These are phyloP conservation scores for Schizochytrium sp. DNA, from an alignment of 108 stramenopile species.

Conservation along the genomic window DNA sequence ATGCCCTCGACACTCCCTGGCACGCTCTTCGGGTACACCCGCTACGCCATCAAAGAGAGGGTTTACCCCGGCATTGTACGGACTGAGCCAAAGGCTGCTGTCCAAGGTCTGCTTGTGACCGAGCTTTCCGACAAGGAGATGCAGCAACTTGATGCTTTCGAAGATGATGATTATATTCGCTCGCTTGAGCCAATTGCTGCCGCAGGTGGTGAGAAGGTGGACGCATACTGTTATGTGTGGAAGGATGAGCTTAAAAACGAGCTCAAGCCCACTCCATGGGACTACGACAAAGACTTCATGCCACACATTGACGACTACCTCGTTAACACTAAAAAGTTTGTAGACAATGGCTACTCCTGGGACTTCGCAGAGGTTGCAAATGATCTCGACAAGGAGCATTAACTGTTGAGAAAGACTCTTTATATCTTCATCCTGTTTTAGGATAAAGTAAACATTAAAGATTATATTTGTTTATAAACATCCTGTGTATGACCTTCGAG, in stretches of 20 bases:
- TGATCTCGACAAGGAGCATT: not conserved
- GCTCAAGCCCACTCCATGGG: slow-evolving; percentile 34
- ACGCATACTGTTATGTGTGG: slow-evolving; percentile 24
- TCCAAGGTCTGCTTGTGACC: slow-evolving; percentile 29
- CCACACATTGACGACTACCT: slow-evolving; percentile 5
- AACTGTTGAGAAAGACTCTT: too few relatives aligned
- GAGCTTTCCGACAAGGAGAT: slow-evolving; percentile 17
- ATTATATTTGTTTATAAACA: too few relatives aligned
- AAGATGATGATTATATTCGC: slow-evolving; percentile 48
- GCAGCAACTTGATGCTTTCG: slow-evolving; percentile 34
- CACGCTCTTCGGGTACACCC: not conserved
- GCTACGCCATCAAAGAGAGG: not conserved
- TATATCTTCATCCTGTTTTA: too few relatives aligned
- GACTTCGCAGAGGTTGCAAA: not conserved
- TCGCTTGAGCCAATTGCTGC: not conserved
- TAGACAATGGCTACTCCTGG: slow-evolving; percentile 14
- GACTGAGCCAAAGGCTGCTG: not conserved
- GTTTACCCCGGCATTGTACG: slow-evolving; percentile 25
- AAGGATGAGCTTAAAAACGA: slow-evolving; percentile 3
- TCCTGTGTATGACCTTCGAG: too few relatives aligned
- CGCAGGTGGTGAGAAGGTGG: not conserved
- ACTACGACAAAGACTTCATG: slow-evolving; percentile 45
- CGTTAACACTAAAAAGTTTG: slow-evolving; percentile 32
- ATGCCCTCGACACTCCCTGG: not conserved
- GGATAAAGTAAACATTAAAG: too few relatives aligned